These are phyloP conservation scores for Geum urbanum DNA, from an alignment of 306 rosid species.

Conservation along the genomic window DNA sequence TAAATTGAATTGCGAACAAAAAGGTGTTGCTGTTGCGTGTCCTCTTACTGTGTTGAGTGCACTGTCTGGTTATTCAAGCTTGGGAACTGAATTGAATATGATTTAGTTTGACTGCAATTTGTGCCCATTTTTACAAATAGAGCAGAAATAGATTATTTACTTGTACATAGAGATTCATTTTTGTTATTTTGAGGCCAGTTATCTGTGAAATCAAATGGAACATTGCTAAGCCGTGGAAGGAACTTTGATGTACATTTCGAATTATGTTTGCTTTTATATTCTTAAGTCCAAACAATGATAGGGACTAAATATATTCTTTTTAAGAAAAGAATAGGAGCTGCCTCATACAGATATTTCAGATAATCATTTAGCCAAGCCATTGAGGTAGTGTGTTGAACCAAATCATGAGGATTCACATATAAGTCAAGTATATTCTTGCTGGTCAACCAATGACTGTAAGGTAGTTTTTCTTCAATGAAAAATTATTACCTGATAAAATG, in stretches of 20 bases:
- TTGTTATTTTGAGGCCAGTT: not conserved
- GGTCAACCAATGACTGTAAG: not conserved
- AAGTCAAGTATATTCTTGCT: not conserved
- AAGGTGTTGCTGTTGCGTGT: not conserved
- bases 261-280: not conserved
- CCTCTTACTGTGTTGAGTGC: not conserved
- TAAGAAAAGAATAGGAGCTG: not conserved
- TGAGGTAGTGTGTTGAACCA: not conserved
- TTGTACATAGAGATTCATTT: not conserved
- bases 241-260: not conserved
- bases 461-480: no score
- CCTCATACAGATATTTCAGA: not conserved
- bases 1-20: not conserved
- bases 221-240: not conserved
- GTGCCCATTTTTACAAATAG: no score
- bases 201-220: not conserved
- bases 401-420: not conserved
- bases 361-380: conserved; percentile 3
- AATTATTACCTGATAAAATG: not conserved
- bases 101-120: not conserved
- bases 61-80: not conserved
- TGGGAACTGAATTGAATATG: not conserved
- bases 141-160: not conserved
- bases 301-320: not conserved
- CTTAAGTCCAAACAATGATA: not conserved